Conservation (phyloP, 108 stramenopile species). For the Cyclotella choctawhatcheeana region DNA sequence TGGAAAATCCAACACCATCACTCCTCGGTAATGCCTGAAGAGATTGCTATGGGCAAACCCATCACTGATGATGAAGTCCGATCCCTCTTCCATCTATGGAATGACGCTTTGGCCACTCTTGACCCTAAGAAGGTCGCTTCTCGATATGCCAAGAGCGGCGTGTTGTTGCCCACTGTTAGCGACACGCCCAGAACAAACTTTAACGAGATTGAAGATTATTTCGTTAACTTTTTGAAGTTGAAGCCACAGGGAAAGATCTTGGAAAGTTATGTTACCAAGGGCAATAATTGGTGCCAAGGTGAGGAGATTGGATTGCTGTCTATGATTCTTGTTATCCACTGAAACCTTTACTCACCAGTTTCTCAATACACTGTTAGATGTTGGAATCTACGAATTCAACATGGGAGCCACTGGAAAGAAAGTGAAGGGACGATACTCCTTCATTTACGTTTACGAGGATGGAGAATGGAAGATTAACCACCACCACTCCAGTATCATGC, state of each 20-base stretch:
- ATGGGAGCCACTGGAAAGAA: slow-evolving; percentile 51
- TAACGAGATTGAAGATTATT: slow-evolving; percentile 50
- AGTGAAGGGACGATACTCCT: slow-evolving; percentile 54
- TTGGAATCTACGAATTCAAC: slow-evolving; percentile 69
- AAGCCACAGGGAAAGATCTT: slow-evolving; percentile 65
- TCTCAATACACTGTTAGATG: slow-evolving; percentile 21
- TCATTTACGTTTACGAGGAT: slow-evolving; percentile 69
- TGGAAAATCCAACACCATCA: slow-evolving; percentile 67
- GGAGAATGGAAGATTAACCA: slow-evolving; percentile 76
- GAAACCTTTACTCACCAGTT: neutral
- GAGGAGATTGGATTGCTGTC: neutral
- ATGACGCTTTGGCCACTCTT: slow-evolving; percentile 54
- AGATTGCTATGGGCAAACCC: slow-evolving; percentile 27
- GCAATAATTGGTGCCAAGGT: slow-evolving; percentile 57
- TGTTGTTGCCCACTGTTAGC: slow-evolving; percentile 43
- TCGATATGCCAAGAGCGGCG: slow-evolving; percentile 46
- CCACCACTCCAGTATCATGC: slow-evolving; percentile 54
- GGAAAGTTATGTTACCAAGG: slow-evolving; percentile 54
- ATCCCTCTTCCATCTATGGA: slow-evolving; percentile 60
- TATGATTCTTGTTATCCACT: neutral
- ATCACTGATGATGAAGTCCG: slow-evolving; percentile 54
- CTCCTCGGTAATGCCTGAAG: slow-evolving; percentile 59
- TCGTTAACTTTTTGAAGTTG: slow-evolving; percentile 56
- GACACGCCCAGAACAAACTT: slow-evolving; percentile 35
- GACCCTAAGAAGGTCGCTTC: slow-evolving; percentile 51